These are phyloP conservation scores for Pythium oligandrum DNA, from an alignment of 352 stramenopile species.

Conservation along the genomic window DNA sequence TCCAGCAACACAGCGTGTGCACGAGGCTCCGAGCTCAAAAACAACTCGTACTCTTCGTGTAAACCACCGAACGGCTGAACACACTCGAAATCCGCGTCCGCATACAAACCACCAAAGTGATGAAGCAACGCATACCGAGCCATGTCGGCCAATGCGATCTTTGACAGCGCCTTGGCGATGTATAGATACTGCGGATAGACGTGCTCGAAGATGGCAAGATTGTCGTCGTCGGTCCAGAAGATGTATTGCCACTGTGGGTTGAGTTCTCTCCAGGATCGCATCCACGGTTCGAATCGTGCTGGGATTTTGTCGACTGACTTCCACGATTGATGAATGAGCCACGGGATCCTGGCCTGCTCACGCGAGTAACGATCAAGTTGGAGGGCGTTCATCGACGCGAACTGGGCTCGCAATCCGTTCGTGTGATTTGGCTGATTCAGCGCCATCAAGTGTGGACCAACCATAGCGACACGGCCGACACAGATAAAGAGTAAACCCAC, in stretches of 20 bases:
- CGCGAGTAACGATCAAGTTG: too few species aligned
- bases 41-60: conserved; percentile 24
- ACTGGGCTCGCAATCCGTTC: too few species aligned
- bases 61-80: conserved; percentile 31
- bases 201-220: conserved; percentile 37
- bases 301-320: conserved; percentile 36
- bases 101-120: conserved; percentile 42
- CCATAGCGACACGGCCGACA: too few species aligned
- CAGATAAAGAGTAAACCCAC: too few species aligned
- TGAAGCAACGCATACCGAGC: conserved; percentile 50
- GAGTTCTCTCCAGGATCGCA: conserved; percentile 37
- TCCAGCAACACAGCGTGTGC: too few species aligned
- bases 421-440: too few species aligned
- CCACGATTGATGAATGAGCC: conserved; percentile 60
- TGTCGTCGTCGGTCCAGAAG: conserved; percentile 57
- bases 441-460: too few species aligned
- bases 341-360: conserved; percentile 36
- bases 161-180: conserved; percentile 29
- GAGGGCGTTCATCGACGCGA: too few species aligned
- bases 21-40: conserved; percentile 52
- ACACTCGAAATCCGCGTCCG: conserved; percentile 53
- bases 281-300: conserved; percentile 43
- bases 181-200: conserved; percentile 43
- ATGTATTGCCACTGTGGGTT: conserved; percentile 49
- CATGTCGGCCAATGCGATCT: conserved; percentile 51